phyloP scores from a whole-genome alignment of 306 rosid genomes.

The Betula pendula region DNA sequence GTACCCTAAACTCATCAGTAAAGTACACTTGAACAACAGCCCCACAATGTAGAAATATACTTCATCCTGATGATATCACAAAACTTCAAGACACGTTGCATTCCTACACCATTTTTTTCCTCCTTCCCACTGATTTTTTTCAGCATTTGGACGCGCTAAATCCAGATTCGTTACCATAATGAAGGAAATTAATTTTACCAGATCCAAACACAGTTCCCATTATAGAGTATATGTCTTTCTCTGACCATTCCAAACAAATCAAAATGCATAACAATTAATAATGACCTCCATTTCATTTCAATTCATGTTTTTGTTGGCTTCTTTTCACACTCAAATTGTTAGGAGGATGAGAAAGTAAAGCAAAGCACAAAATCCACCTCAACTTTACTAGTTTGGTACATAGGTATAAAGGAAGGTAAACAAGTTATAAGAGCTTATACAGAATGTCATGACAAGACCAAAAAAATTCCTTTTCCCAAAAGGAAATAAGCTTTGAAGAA shows the following conservation, averaged over 20 bases:
- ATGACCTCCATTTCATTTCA: not conserved
- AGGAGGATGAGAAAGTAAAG: not conserved
- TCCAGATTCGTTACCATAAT: not conserved
- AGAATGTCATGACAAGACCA: not conserved
- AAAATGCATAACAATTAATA: not conserved
- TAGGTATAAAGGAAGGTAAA: not conserved
- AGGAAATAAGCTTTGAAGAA: not conserved
- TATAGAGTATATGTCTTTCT: not conserved
- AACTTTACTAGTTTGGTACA: not conserved
- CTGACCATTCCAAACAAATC: not conserved
- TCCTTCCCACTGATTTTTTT: not conserved
- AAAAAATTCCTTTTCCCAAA: not conserved
- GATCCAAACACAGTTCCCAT: not conserved
- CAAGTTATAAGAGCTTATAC: not conserved
- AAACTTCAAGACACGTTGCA: not conserved
- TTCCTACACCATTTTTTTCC: not conserved
- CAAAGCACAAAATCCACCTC: not conserved
- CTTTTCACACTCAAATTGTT: not conserved
- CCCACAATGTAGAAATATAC: no score
- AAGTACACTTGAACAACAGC: no score
- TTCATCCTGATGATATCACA: not conserved
- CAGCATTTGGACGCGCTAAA: not conserved
- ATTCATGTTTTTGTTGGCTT: not conserved
- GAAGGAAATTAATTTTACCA: not conserved
- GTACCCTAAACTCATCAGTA: no score